These are phyloP conservation scores for Chlorella sp. DNA, from an alignment of 139 green algal genomes.

Conservation along the genomic window DNA sequence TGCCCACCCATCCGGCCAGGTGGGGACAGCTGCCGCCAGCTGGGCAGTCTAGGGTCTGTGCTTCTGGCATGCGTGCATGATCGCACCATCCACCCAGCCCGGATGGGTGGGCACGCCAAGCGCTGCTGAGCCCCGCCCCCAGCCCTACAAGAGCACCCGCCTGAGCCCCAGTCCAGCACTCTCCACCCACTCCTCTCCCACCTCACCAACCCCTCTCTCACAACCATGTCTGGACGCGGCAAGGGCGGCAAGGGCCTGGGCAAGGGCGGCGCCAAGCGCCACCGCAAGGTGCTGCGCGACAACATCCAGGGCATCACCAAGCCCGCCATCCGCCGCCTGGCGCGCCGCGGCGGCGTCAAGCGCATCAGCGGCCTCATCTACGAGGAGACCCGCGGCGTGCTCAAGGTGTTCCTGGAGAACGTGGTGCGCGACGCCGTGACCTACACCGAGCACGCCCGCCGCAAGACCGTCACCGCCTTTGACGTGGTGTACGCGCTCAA, in stretches of 20 bases:
- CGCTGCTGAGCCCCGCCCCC: no score
- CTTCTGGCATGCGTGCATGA: no score
- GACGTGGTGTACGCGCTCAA: slow-evolving; percentile 96
- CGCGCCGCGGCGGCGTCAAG: slow-evolving; percentile 86
- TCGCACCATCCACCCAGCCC: no score
- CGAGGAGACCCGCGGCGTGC: slow-evolving; percentile 88
- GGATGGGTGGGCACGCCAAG: no score
- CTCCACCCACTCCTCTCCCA: no score
- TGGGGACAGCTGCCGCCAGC: no score
- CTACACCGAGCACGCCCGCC: slow-evolving; percentile 97
- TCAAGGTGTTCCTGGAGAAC: slow-evolving; percentile 95
- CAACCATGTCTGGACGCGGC: slow-evolving; percentile 91
- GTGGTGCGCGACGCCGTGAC: slow-evolving; percentile 95
- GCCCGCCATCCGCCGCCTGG: slow-evolving; percentile 84
- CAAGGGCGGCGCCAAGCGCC: slow-evolving; percentile 91
- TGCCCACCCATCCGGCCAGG: no score
- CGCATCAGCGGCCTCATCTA: slow-evolving; percentile 90
- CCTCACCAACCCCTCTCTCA: no score
- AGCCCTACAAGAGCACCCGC: no score
- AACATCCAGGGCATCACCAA: slow-evolving; percentile 79
- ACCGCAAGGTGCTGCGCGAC: slow-evolving; percentile 88
- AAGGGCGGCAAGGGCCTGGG: slow-evolving; percentile 95
- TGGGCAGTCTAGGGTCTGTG: no score
- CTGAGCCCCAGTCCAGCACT: no score
- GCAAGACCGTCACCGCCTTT: slow-evolving; percentile 97